phyloP scores from a whole-genome alignment of 176 grass and related monocot genomes.

The Oryza punctata region DNA sequence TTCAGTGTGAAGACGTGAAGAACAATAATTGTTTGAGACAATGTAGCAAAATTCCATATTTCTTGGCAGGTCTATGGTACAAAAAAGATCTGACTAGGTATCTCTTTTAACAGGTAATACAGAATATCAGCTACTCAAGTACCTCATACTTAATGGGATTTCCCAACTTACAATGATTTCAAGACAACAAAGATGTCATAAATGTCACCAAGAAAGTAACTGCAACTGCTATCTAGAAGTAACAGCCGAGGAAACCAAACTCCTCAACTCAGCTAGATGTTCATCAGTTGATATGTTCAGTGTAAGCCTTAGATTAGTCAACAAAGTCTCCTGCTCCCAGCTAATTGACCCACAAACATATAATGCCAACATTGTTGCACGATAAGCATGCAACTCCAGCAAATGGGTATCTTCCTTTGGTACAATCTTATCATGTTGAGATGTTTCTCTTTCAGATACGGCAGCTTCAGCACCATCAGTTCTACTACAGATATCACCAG shows the following conservation, averaged over 20 bases:
- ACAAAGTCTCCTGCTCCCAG: constrained; percentile 81
- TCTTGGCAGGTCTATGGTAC: constrained; percentile 33
- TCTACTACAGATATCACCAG: constrained; percentile 41
- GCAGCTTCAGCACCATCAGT: constrained; percentile 53
- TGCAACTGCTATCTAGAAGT: constrained; percentile 45
- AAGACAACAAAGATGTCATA: constrained; percentile 21
- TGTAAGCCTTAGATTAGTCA: constrained; percentile 77
- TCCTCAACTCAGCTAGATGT: constrained; percentile 69
- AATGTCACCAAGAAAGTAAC: constrained; percentile 30
- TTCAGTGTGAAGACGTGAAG: not conserved
- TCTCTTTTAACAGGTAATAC: constrained; percentile 34
- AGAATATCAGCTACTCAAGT: constrained; percentile 32
- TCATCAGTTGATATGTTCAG: constrained; percentile 88
- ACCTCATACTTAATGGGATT: constrained; percentile 27
- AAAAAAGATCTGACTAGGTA: constrained; percentile 10
- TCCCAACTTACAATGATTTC: constrained; percentile 41
- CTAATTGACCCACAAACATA: constrained; percentile 77
- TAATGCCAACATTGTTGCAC: constrained; percentile 66
- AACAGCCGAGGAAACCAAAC: constrained; percentile 51
- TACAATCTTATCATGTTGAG: constrained; percentile 39
- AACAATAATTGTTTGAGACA: not conserved
- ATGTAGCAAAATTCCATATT: constrained; percentile 22
- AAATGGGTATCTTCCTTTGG: constrained; percentile 47
- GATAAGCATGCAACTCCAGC: constrained; percentile 77
- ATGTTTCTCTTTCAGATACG: constrained; percentile 44